phyloP scores from a whole-genome alignment of 345 rosid genomes.

The Salix udensis region DNA sequence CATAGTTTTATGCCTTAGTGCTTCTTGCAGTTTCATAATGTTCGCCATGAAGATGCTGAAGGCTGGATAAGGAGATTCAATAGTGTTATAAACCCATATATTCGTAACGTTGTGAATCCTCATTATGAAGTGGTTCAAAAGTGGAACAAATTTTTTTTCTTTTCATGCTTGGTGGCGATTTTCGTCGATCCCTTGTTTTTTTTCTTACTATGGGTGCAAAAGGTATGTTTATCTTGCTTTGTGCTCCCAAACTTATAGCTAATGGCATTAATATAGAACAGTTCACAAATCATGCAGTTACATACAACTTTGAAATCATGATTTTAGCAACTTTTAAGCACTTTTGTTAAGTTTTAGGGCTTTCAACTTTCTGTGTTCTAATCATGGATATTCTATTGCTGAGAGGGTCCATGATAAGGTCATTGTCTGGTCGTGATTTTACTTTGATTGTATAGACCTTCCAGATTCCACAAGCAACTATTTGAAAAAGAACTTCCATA shows the following conservation, averaged over 20 bases:
- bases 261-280: neutral
- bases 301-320: neutral
- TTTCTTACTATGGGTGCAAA: slow-evolving; percentile 48
- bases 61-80: slow-evolving; percentile 65
- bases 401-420: neutral
- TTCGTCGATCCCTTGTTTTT: slow-evolving; percentile 82
- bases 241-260: neutral
- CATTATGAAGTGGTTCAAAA: slow-evolving; percentile 55
- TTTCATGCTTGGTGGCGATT: slow-evolving; percentile 69
- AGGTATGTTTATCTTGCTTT: slow-evolving; percentile 39
- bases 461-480: neutral
- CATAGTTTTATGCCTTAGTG: neutral
- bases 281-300: neutral
- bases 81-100: slow-evolving; percentile 29
- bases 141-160: slow-evolving; percentile 65
- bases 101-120: slow-evolving; percentile 81
- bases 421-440: neutral
- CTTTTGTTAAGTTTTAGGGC: neutral
- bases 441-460: neutral
- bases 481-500: neutral
- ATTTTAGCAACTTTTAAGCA: neutral
- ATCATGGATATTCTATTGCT: neutral
- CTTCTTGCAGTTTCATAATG: slow-evolving; percentile 54
- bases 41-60: slow-evolving; percentile 73
- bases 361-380: neutral